A percentile compares a stretch with the other conserved stretches of the same genome.
These are phyloP conservation scores for Citeromyces siamensis DNA, from an alignment of 1,139 yeast species.

Conservation along the genomic window DNA sequence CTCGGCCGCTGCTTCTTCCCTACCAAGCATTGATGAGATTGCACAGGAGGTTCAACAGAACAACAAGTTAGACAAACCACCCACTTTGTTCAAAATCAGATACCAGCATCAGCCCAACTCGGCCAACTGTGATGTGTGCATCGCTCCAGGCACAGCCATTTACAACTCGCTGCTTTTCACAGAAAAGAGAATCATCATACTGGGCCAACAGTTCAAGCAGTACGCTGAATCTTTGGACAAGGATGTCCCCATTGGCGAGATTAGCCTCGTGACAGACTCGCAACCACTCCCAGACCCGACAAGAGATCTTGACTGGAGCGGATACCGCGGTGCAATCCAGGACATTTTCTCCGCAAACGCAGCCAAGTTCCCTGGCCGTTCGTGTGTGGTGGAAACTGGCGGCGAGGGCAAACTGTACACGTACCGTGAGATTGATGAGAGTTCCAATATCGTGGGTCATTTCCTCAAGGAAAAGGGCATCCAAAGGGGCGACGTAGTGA, in stretches of 20 bases:
- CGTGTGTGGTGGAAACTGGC: conserved; percentile 82
- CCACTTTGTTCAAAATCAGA: conserved; percentile 53
- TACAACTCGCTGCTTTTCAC: conserved; percentile 74
- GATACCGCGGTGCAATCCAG: conserved; percentile 90
- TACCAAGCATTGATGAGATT: conserved; percentile 25
- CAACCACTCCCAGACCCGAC: conserved; percentile 87
- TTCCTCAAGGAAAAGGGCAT: conserved; percentile 74
- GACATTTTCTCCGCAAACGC: conserved; percentile 89
- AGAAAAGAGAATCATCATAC: conserved; percentile 49
- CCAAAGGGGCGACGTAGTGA: conserved; percentile 84
- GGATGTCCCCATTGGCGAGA: conserved; percentile 37
- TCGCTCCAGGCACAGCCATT: conserved; percentile 27
- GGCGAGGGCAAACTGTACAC: conserved; percentile 61
- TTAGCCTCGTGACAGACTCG: conserved; percentile 52
- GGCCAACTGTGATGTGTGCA: conserved; percentile 46
- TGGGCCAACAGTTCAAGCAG: conserved; percentile 63
- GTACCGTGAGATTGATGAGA: conserved; percentile 78
- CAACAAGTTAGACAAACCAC: conserved; percentile 41
- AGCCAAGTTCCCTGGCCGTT: conserved; percentile 64
- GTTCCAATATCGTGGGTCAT: conserved; percentile 92
- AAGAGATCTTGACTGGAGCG: conserved; percentile 76
- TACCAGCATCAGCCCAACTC: conserved; percentile 35
- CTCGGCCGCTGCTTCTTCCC: conserved; percentile 18
- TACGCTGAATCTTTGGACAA: conserved; percentile 27
- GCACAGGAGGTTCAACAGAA: conserved; percentile 34